Evolutionary conservation across 257 asterid species (phyloP).

Genomic region (Nicotiana noctiflora): DNA sequence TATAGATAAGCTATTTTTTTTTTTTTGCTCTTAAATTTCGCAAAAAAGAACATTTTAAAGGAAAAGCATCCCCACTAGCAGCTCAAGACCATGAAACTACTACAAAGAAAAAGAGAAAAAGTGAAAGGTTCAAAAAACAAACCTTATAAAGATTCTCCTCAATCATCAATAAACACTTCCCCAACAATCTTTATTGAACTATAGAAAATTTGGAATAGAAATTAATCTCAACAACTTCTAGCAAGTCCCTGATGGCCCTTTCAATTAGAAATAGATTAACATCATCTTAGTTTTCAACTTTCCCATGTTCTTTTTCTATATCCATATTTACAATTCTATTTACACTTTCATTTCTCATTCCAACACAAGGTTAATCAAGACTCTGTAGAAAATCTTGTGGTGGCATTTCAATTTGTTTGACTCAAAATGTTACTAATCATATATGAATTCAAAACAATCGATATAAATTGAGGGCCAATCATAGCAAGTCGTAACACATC

Average conservation of each 20-base stretch:
- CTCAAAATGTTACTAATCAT: too few species aligned
- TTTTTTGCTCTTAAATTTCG: too few species aligned
- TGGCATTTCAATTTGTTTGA: too few species aligned
- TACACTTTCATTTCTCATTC: conserved; percentile 12
- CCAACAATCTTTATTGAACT: not conserved
- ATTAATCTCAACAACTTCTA: conserved; percentile 3
- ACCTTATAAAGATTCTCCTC: conserved; percentile 24
- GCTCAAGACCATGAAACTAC: conserved; percentile 21
- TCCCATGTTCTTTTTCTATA: not conserved
- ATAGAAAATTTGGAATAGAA: conserved; percentile 15
- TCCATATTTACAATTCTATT: not conserved
- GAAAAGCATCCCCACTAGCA: not conserved
- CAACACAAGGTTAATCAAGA: conserved; percentile 12
- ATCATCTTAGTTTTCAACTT: not conserved
- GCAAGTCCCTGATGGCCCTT: not conserved
- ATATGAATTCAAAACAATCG: too few species aligned
- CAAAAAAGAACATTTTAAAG: not conserved
- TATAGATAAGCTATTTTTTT: too few species aligned
- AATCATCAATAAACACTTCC: conserved; percentile 3
- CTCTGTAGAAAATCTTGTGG: too few species aligned
- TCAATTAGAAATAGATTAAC: not conserved
- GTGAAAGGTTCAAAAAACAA: conserved; percentile 25
- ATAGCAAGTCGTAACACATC: too few species aligned
- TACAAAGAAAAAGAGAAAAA: conserved; percentile 26
- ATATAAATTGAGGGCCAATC: too few species aligned